Evolutionary conservation across 2,329 filamentous ascomycete genomes (phyloP).

Genomic region (Saccharata proteae): DNA sequence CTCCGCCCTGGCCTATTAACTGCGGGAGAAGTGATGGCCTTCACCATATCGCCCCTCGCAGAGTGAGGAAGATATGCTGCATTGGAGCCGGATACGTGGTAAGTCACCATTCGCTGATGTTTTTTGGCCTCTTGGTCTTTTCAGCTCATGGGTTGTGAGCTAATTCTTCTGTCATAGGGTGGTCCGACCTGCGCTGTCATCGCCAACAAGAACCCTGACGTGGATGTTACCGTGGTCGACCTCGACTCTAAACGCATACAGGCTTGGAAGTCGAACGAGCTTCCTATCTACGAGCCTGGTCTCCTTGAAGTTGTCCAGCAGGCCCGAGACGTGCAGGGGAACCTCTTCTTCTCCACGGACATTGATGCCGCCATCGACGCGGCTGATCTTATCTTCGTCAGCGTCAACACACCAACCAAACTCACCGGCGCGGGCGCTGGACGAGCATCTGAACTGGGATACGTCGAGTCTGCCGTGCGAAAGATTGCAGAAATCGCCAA

Average conservation of each 20-base stretch:
- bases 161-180: slow-evolving; percentile 34
- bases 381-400: slow-evolving; percentile 63
- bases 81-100: slow-evolving; percentile 68
- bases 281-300: slow-evolving; percentile 67
- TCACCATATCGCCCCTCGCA: no score
- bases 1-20: no score
- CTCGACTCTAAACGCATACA: slow-evolving; percentile 52
- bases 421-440: slow-evolving; percentile 56
- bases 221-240: slow-evolving; percentile 66
- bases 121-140: slow-evolving; percentile 5
- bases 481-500: slow-evolving; percentile 56
- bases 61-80: no score
- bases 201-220: slow-evolving; percentile 58
- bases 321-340: slow-evolving; percentile 41
- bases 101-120: slow-evolving; percentile 20
- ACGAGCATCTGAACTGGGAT: slow-evolving; percentile 59
- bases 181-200: slow-evolving; percentile 66
- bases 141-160: background rate
- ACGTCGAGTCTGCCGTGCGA: slow-evolving; percentile 56
- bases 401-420: slow-evolving; percentile 73
- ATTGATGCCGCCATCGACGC: slow-evolving; percentile 48
- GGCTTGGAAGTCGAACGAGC: slow-evolving; percentile 60
- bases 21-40: no score
- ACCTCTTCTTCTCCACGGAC: slow-evolving; percentile 63
- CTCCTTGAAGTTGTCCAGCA: slow-evolving; percentile 55